Conservation (phyloP, 371 early-diverging fungal species). For the Mortierella sp. region DNA sequence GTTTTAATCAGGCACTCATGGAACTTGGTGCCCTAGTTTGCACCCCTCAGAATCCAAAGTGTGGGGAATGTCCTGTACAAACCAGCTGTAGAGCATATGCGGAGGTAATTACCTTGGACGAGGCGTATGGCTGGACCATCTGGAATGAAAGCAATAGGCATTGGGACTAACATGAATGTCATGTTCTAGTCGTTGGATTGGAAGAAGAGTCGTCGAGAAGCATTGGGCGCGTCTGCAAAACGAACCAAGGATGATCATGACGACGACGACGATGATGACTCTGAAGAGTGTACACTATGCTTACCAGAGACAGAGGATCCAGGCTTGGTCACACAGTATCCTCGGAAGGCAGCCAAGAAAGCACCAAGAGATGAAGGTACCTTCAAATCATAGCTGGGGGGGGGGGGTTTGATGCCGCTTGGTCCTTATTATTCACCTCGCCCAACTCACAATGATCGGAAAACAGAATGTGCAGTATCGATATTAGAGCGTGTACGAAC, state of each 20-base stretch:
- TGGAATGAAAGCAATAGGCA: too few species aligned
- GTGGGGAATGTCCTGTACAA: conserved; percentile 73
- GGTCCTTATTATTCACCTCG: background rate
- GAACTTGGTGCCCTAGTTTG: conserved; percentile 86
- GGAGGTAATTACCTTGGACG: conserved; percentile 56
- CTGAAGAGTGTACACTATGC: conserved; percentile 29
- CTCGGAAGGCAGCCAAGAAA: conserved; percentile 70
- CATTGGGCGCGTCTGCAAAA: conserved; percentile 12
- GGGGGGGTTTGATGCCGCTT: too few species aligned
- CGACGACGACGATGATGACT: conserved; percentile 2
- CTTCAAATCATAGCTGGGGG: too few species aligned
- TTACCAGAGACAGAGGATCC: conserved; percentile 27
- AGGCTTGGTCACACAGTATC: conserved; percentile 64
- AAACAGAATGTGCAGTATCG: conserved; percentile 68
- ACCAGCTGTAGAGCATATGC: conserved; percentile 68
- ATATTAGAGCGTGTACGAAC: conserved; percentile 59
- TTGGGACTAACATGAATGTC: background rate
- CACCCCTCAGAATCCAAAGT: conserved; percentile 78
- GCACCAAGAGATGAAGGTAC: conserved; percentile 73
- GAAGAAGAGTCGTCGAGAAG: conserved; percentile 44
- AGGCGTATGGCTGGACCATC: background rate
- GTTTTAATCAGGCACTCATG: conserved; percentile 89
- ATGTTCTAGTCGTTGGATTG: conserved; percentile 21
- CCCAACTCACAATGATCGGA: too few species aligned
- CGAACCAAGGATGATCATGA: background rate